Evolutionary conservation across 2,329 filamentous ascomycete species (phyloP), one percentile per base, ranked within the genome.

Genomic region (Exophiala phaeomuriformis): DNA sequence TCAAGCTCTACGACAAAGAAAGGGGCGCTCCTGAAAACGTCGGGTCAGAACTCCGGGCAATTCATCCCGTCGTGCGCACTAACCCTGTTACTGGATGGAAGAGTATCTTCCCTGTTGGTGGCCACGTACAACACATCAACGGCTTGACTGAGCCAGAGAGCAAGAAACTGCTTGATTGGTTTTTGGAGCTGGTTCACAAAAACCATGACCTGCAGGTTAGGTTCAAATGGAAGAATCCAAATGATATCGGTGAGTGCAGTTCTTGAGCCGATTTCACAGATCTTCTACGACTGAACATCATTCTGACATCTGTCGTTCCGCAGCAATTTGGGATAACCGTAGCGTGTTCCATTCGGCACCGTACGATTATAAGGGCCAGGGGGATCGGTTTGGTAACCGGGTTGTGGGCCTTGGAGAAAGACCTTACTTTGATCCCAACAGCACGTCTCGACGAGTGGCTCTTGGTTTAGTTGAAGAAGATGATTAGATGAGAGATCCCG

Each of bases 1-100:
- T 51, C 36, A 40, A 48, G 8, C 55, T 63, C 19, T 77, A 79
- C 65, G 66, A 70, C 7, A 70, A 72, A 36, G 66, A 71, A 10
- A 71, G 80, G 19, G 79, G 79, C 1, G 69, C 75, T 0, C 78
- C 80, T 0, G 72, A 77, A 58, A 83, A 83, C 62, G 66, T 77
- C 2, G 80, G 80, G 5, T 64, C 63, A 1, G 68, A 75, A 1
- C 65, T 83, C 10, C 68, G 67, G 19, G 74, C 79, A 0, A 66
- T 73, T 0, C 80, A 83, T 59, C 79, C 79, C 0, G 73, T 82
- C 0, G 71, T 83, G 4, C 73, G 80, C 10, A 83, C 80, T 1
- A 83, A 84, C 58, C 81, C 81, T 0, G 80, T 83, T 0, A 83
- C 80, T 0, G 80, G 80, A 0, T 83, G 81, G 80, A 82, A 82